A percentile compares a stretch with the other conserved stretches of the same genome.
Conservation (phyloP, 2,329 filamentous ascomycete genomes). For the Macrophomina phaseolina region DNA sequence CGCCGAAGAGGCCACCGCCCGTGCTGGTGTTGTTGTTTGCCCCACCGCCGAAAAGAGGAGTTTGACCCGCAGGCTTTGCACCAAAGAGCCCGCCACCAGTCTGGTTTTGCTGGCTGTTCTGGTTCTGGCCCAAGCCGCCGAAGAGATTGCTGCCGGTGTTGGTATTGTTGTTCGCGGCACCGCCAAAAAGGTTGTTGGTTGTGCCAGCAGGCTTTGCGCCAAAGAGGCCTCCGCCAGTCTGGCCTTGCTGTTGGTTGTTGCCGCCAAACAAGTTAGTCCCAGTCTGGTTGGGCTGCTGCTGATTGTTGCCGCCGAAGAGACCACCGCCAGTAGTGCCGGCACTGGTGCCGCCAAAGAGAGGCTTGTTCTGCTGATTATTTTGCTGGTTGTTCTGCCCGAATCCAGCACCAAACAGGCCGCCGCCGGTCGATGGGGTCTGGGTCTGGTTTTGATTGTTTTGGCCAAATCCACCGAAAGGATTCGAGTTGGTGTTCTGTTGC, state of each 20-base stretch:
- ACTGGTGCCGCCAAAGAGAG: slow-evolving; percentile 48
- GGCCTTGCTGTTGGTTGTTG: slow-evolving; percentile 39
- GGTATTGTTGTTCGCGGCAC: slow-evolving; percentile 28
- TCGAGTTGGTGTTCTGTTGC: slow-evolving; percentile 27
- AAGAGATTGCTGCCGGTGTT: slow-evolving; percentile 36
- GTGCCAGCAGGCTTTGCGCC: slow-evolving; percentile 42
- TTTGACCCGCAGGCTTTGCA: slow-evolving; percentile 38
- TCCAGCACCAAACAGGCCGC: slow-evolving; percentile 53
- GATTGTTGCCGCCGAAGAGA: slow-evolving; percentile 56
- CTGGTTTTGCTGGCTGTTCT: slow-evolving; percentile 31
- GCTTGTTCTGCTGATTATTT: slow-evolving; percentile 46
- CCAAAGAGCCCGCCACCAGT: slow-evolving; percentile 39
- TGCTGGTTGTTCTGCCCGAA: slow-evolving; percentile 45
- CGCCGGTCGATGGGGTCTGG: slow-evolving; percentile 36
- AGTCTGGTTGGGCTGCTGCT: slow-evolving; percentile 35
- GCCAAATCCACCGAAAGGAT: slow-evolving; percentile 38
- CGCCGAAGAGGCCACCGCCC: slow-evolving; percentile 56
- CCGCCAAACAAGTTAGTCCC: slow-evolving; percentile 47
- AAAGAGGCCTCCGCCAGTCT: slow-evolving; percentile 45
- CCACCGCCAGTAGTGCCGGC: slow-evolving; percentile 42
- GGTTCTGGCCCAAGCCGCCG: slow-evolving; percentile 27
- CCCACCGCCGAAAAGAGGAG: slow-evolving; percentile 41
- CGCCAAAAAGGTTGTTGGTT: slow-evolving; percentile 41
- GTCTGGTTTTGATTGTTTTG: slow-evolving; percentile 36
- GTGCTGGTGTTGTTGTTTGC: slow-evolving; percentile 34